Evolutionary conservation across 352 stramenopile genomes (phyloP).

Genomic region (Pythium utonaiense): DNA sequence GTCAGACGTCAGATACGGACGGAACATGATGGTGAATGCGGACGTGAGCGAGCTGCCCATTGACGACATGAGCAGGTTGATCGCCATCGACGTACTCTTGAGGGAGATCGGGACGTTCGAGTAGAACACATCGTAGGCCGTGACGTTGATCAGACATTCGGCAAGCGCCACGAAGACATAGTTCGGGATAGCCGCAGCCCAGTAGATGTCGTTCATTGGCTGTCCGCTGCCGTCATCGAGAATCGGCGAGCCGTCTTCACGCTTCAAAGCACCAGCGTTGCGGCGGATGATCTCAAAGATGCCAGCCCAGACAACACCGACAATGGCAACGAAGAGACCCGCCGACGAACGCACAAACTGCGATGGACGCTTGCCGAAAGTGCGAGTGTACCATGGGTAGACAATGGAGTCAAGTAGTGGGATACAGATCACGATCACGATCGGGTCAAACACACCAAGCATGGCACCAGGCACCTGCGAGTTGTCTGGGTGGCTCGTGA

Average conservation of each 20-base stretch:
- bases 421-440: conserved; percentile 35
- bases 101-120: conserved; percentile 45
- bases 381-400: conserved; percentile 30
- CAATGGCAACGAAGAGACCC: conserved; percentile 32
- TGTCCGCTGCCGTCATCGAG: conserved; percentile 36
- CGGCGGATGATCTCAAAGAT: conserved; percentile 53
- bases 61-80: conserved; percentile 58
- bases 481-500: conserved; percentile 24
- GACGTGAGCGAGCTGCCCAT: conserved; percentile 58
- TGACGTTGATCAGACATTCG: conserved; percentile 64
- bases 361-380: conserved; percentile 26
- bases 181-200: conserved; percentile 43
- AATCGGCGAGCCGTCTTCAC: conserved; percentile 31
- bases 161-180: conserved; percentile 57
- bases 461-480: conserved; percentile 52
- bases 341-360: conserved; percentile 33
- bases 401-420: conserved; percentile 28
- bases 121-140: conserved; percentile 61
- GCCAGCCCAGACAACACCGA: conserved; percentile 42
- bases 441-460: conserved; percentile 35
- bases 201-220: conserved; percentile 61
- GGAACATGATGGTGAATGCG: conserved; percentile 67
- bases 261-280: conserved; percentile 36
- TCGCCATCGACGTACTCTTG: conserved; percentile 52
- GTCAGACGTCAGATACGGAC: conserved; percentile 40